phyloP scores from a whole-genome alignment of 2,329 filamentous ascomycete genomes.

The Akanthomyces dipterigenus region DNA sequence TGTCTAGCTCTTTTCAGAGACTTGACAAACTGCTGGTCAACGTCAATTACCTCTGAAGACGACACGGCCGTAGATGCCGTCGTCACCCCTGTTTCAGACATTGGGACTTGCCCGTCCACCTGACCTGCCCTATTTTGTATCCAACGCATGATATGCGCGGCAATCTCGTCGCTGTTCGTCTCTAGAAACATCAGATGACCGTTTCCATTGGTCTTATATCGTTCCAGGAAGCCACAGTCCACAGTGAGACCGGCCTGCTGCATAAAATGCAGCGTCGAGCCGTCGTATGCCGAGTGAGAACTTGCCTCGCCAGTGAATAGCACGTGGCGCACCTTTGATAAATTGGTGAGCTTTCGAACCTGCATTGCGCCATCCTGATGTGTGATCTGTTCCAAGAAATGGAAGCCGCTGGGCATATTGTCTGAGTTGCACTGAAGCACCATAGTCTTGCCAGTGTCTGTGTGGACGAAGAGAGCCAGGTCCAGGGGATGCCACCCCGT shows the following conservation, averaged over 20 bases:
- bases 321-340: constrained; percentile 40
- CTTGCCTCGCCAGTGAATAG: constrained; percentile 47
- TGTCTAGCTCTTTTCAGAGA: neutral
- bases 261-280: constrained; percentile 46
- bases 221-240: constrained; percentile 37
- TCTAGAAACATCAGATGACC: constrained; percentile 50
- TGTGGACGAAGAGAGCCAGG: neutral
- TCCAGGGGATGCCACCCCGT: neutral
- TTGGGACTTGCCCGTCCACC: neutral
- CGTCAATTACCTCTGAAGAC: neutral
- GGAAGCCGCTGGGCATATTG: neutral
- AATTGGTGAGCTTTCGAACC: constrained; percentile 37
- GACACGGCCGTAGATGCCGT: neutral
- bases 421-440: neutral
- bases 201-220: constrained; percentile 42
- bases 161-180: constrained; percentile 41
- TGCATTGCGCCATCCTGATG: neutral
- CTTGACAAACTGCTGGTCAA: neutral
- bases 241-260: constrained; percentile 42
- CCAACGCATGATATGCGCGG: constrained; percentile 31
- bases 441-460: neutral
- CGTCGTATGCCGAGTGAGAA: constrained; percentile 48
- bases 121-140: constrained; percentile 17
- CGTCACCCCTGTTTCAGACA: neutral
- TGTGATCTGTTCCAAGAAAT: neutral